Evolutionary conservation across 2,329 filamentous ascomycete genomes (phyloP).

Genomic region (Aspergillus bombycis): DNA sequence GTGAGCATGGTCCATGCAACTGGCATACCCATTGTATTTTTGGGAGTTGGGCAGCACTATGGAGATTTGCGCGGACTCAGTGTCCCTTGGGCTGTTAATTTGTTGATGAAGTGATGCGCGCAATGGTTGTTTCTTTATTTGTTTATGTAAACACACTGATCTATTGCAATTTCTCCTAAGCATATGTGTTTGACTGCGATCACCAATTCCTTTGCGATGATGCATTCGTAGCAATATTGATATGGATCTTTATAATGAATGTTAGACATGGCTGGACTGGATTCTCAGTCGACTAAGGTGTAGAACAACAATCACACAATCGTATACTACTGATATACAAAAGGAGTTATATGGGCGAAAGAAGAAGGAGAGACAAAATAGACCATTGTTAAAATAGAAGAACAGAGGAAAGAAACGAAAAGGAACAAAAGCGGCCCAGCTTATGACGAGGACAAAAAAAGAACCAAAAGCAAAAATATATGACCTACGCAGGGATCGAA

Average conservation of each 20-base stretch:
- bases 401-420: neutral
- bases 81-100: constrained; percentile 64
- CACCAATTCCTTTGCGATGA: neutral
- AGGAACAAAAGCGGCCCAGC: neutral
- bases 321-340: neutral
- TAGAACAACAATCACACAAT: neutral
- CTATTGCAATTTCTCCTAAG: neutral
- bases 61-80: constrained; percentile 66
- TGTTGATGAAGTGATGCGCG: constrained; percentile 58
- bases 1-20: constrained; percentile 98
- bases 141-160: neutral
- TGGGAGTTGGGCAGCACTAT: constrained; percentile 74
- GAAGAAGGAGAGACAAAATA: neutral
- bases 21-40: constrained; percentile 90
- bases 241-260: neutral
- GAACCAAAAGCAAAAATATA: neutral
- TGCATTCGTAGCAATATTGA: neutral
- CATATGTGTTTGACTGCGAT: neutral
- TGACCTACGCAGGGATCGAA: constrained; percentile 49
- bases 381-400: neutral
- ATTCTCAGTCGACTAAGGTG: no score
- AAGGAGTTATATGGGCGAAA: neutral
- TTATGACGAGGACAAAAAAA: neutral
- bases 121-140: neutral
- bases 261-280: neutral